Percentiles rank a stretch among this genome's conserved stretches.
Conservation (phyloP, 768 basidiomycete species). For the Naematelia aurantialba region DNA sequence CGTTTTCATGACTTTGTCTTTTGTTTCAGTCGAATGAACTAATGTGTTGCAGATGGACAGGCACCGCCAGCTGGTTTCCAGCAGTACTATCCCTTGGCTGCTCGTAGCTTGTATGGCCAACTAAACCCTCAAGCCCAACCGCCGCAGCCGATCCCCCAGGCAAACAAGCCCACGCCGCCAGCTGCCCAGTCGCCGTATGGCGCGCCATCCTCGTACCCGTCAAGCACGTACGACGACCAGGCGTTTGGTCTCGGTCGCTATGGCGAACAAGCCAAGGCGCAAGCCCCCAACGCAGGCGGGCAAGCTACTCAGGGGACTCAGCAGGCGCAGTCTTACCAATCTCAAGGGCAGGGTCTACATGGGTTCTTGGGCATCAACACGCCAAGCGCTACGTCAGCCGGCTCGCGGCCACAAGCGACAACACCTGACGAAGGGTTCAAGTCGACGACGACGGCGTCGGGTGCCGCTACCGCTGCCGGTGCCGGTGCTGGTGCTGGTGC, state of each 20-base stretch:
- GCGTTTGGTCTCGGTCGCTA: conserved; percentile 35
- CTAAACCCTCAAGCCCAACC: conserved; percentile 34
- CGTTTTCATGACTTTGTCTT: background rate
- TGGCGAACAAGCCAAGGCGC: conserved; percentile 20
- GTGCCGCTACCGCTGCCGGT: too few species aligned
- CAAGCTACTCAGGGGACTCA: conserved; percentile 7
- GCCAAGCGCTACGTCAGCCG: conserved; percentile 15
- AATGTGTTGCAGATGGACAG: conserved; percentile 32
- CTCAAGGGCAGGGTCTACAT: conserved; percentile 21
- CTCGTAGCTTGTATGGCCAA: conserved; percentile 44
- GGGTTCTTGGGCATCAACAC: conserved; percentile 36
- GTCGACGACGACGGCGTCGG: conserved; percentile 11
- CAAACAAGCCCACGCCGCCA: conserved; percentile 14
- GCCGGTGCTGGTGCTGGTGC: too few species aligned
- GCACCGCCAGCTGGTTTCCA: conserved; percentile 46
- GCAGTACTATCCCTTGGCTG: conserved; percentile 47
- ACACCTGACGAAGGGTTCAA: conserved; percentile 40
- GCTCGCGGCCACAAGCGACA: conserved; percentile 18
- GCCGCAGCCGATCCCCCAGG: conserved; percentile 24
- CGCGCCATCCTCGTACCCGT: conserved; percentile 34
- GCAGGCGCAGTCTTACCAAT: background rate
- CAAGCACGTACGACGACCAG: conserved; percentile 36
- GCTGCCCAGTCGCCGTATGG: conserved; percentile 46
- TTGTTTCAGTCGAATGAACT: background rate
- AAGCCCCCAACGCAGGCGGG: background rate